Evolutionary conservation across 1,284 basidiomycete genomes (phyloP), one percentile per base, ranked within the genome.

Genomic region (Peniophora sp.): DNA sequence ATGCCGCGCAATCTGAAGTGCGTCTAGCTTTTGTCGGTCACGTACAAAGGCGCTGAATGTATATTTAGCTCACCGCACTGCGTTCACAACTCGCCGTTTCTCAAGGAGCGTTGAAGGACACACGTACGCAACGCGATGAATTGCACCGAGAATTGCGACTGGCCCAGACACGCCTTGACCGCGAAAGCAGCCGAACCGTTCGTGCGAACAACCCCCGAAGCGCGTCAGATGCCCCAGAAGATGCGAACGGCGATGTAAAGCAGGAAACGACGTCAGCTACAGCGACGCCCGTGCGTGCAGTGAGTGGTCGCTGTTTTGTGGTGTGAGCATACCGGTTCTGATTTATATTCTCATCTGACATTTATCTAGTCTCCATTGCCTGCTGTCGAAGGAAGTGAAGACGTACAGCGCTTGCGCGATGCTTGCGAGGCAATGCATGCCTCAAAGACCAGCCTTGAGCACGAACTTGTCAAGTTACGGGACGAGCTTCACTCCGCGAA

Each of bases 91-190:
- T n/a, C 69, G 85, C 47, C 77, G 76, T 46, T 65, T 73, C 23
- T 14, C 20, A 45, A 24, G 22, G 22, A 8, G 74, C 76, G 62
- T 69, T 92, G 44, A 68, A 74, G 36, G 76, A 84, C 49, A 67
- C 75, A 0, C 72, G 81, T 56, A 64, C 69, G 17, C 73, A 83
- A 54, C 79, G 74, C 47, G 77, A 84, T 48, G 64, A 65, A 51
- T 78, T 77, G 52, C 73, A 77, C 50, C 72, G 75, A 35, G 78
- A 83, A 42, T 77, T 93, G 23, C 61, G 77, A 5, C 68, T 71
- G 5, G 78, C 83, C 0, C 84, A 92, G 67, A 85, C 76, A 56
- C 79, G 82, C n/a, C 63, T 83, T 45, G 91, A 93, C 60, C 77
- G 88, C 37, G 62, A 84, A 48, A 76, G 75, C 59, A 92, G 88